Evolutionary conservation across 2,329 filamentous ascomycete genomes (phyloP).

Genomic region (Trichoderma lentiforme): DNA sequence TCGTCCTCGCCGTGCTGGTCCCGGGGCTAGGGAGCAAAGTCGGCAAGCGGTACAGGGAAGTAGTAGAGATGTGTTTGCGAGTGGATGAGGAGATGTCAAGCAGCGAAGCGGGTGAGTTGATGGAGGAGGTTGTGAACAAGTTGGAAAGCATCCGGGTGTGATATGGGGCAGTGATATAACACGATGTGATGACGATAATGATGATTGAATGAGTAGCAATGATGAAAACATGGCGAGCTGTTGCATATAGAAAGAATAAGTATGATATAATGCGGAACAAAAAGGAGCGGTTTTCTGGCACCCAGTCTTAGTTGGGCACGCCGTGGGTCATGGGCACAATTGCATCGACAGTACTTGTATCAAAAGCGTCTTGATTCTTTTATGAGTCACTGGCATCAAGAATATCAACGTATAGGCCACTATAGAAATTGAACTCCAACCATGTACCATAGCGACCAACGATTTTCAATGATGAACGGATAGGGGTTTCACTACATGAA

Average conservation of each 20-base stretch:
- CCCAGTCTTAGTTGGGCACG: too few species aligned
- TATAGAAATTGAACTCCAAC: too few species aligned
- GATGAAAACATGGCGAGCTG: neutral
- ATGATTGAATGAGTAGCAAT: neutral
- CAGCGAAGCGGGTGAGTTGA: constrained; percentile 37
- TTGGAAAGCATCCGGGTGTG: constrained; percentile 38
- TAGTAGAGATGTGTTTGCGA: constrained; percentile 41
- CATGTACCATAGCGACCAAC: too few species aligned
- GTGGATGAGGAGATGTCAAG: constrained; percentile 37
- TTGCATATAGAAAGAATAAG: neutral
- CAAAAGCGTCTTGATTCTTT: too few species aligned
- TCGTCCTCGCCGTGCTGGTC: constrained; percentile 40
- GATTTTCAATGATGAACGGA: too few species aligned
- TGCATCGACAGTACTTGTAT: too few species aligned
- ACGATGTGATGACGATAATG: neutral
- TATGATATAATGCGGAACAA: neutral
- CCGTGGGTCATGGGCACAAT: too few species aligned
- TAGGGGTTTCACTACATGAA: too few species aligned
- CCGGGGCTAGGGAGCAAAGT: constrained; percentile 41
- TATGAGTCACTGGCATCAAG: too few species aligned
- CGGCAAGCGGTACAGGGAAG: constrained; percentile 38
- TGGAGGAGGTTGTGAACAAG: constrained; percentile 41
- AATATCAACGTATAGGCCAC: too few species aligned
- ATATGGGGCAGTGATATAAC: neutral
- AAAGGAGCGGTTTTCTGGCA: neutral